Evolutionary conservation across 192 early-diverging fungal species (phyloP), one percentile per base, ranked within the genome.

Genomic region (Podila epicladia): DNA sequence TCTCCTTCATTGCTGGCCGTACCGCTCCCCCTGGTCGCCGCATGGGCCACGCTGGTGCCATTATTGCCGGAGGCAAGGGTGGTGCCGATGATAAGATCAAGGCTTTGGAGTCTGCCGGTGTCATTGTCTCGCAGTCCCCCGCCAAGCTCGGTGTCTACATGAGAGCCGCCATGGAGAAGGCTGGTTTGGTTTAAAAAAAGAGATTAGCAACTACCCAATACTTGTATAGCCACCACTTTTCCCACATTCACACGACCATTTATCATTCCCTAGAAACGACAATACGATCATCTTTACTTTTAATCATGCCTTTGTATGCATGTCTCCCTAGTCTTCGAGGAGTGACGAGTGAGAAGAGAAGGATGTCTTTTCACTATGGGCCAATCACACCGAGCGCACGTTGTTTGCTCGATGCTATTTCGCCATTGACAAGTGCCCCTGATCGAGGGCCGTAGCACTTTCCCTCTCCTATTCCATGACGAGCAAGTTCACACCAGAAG

Each of bases 41-140:
- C 72, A 99, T 99, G 98, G 98, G 97, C 77, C 98, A 99, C 82
- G 98, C 98, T 73, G 98, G 98, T 73, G 98, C 97, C 82, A 99
- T 99, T 79, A 98, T 99, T 80, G 91, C 97, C 62, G 98, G 98
- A 86, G 98, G 98, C 72, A 99, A 99, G 92, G 98, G 98, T 73
- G 94, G 92, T 82, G 98, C 98, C 19, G 91, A 95, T 66, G 97
- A 97, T 90, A 99, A 99, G 93, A 97, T 99, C 82, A 90, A 89
- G 85, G 97, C 98, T n/a, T 89, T 99, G 64, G 97, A 99, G 83
- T 86, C 84, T 72, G 98, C 96, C 61, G 96, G 95, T 72, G 97
- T 98, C 57, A 72, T 91, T 74, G 97, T 99, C 28, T 94, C 96
- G 68, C 89, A 93, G 79, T 95, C 93, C 71, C 98, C 98, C 33